Percentiles rank a stretch among this genome's conserved stretches.
Evolutionary conservation across 805 yeast genomes (phyloP).

Genomic region (Monosporozyma solicola): DNA sequence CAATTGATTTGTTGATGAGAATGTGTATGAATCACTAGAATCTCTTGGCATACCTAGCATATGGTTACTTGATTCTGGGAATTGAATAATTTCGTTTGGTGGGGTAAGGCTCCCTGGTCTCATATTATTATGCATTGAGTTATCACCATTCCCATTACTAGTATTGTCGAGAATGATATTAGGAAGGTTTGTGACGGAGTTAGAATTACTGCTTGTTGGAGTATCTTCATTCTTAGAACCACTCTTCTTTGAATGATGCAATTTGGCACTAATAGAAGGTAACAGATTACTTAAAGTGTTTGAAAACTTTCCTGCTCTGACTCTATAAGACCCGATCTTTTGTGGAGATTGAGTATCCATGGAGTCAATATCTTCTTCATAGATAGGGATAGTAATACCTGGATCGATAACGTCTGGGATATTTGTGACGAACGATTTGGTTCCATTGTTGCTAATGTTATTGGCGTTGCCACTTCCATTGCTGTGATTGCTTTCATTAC

Average conservation of each 20-base stretch:
- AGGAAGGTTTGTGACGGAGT: slow-evolving; percentile 7
- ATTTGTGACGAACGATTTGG: background rate
- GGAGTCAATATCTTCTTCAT: slow-evolving; percentile 20
- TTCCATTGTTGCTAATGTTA: background rate
- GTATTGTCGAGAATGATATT: background rate
- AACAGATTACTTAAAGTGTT: slow-evolving; percentile 30
- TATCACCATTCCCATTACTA: background rate
- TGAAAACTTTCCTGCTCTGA: slow-evolving; percentile 31
- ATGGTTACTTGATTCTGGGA: slow-evolving; percentile 22
- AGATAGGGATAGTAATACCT: slow-evolving; percentile 28
- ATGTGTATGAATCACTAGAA: slow-evolving; percentile 26
- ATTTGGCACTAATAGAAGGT: slow-evolving; percentile 31
- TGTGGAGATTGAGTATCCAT: slow-evolving; percentile 15
- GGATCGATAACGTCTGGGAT: slow-evolving; percentile 29
- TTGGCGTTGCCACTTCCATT: background rate
- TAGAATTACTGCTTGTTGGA: slow-evolving; percentile 8
- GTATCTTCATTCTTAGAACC: slow-evolving; percentile 12
- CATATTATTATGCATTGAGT: background rate
- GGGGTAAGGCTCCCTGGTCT: slow-evolving; percentile 19
- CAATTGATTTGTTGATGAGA: slow-evolving; percentile 10
- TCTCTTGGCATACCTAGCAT: slow-evolving; percentile 21
- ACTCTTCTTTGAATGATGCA: slow-evolving; percentile 19
- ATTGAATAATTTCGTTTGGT: slow-evolving; percentile 21
- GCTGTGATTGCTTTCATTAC: background rate
- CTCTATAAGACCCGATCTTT: slow-evolving; percentile 29